Percentiles rank a stretch among this genome's conserved stretches.
These are phyloP conservation scores for Rhynchosporium secalis DNA, from an alignment of 2,329 filamentous ascomycete species.

Conservation along the genomic window DNA sequence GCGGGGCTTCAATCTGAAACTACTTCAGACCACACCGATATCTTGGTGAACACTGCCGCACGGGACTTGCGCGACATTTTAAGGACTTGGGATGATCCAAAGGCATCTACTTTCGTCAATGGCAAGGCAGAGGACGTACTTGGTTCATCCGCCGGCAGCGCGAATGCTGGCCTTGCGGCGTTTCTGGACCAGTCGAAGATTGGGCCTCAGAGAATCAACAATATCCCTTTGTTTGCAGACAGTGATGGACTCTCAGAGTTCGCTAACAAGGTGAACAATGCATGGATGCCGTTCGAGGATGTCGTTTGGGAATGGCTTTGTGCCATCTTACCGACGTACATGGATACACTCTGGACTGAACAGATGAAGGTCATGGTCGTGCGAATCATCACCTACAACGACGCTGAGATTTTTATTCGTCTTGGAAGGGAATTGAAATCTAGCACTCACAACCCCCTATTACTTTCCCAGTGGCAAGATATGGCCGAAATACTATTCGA, in stretches of 20 bases:
- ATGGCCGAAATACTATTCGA: constrained; percentile 64
- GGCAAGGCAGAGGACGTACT: constrained; percentile 39
- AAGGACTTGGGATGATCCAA: constrained; percentile 43
- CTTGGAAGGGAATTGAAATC: constrained; percentile 46
- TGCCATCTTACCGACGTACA: constrained; percentile 52
- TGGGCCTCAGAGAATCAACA: constrained; percentile 50
- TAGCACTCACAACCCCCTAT: constrained; percentile 26
- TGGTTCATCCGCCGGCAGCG: constrained; percentile 34
- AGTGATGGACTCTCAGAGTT: constrained; percentile 54
- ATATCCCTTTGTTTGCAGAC: constrained; percentile 53
- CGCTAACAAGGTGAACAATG: constrained; percentile 48
- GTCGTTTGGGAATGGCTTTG: constrained; percentile 60
- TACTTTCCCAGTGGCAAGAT: constrained; percentile 46
- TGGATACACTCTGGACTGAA: constrained; percentile 57
- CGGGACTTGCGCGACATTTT: constrained; percentile 43
- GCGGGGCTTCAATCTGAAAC: constrained; percentile 28
- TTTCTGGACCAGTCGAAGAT: constrained; percentile 65
- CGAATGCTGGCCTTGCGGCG: constrained; percentile 53
- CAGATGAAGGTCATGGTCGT: constrained; percentile 57
- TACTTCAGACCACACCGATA: constrained; percentile 25
- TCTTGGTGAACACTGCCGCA: constrained; percentile 35
- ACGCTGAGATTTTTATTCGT: constrained; percentile 53
- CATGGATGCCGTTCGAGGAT: constrained; percentile 57
- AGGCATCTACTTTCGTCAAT: constrained; percentile 39
- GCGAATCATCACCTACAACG: constrained; percentile 50